Conservation (phyloP, 768 basidiomycete genomes). For the Tylopilus subfusipes region DNA sequence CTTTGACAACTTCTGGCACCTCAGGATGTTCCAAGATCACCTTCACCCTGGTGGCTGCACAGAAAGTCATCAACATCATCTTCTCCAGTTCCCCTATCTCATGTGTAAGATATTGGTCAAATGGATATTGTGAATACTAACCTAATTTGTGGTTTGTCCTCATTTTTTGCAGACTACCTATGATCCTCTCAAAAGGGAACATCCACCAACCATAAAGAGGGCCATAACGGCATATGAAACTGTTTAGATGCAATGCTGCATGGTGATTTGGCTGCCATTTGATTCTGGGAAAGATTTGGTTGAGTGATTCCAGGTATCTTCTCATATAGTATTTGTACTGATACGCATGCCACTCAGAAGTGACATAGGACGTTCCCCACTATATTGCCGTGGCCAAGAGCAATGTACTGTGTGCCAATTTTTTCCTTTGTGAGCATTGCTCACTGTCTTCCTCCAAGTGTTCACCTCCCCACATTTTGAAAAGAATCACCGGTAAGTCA, state of each 20-base stretch:
- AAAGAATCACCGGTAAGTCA: background rate
- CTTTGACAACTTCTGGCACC: background rate
- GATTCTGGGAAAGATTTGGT: constrained; percentile 16
- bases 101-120: too few species aligned
- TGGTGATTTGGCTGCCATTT: constrained; percentile 32
- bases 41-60: too few species aligned
- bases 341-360: constrained; percentile 12
- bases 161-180: constrained; percentile 25
- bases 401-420: background rate
- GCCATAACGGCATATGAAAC: constrained; percentile 28
- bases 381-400: background rate
- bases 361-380: constrained; percentile 18
- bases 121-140: background rate
- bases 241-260: constrained; percentile 28
- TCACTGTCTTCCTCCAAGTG: background rate
- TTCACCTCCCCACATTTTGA: background rate
- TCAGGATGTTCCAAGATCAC: too few species aligned
- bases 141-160: background rate
- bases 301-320: constrained; percentile 23
- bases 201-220: constrained; percentile 36
- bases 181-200: constrained; percentile 32
- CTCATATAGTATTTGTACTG: constrained; percentile 24
- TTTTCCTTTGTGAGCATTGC: background rate
- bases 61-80: too few species aligned
- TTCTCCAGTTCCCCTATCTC: too few species aligned